Evolutionary conservation across 371 early-diverging fungal genomes (phyloP).

Genomic region (Cladochytrium tenue): DNA sequence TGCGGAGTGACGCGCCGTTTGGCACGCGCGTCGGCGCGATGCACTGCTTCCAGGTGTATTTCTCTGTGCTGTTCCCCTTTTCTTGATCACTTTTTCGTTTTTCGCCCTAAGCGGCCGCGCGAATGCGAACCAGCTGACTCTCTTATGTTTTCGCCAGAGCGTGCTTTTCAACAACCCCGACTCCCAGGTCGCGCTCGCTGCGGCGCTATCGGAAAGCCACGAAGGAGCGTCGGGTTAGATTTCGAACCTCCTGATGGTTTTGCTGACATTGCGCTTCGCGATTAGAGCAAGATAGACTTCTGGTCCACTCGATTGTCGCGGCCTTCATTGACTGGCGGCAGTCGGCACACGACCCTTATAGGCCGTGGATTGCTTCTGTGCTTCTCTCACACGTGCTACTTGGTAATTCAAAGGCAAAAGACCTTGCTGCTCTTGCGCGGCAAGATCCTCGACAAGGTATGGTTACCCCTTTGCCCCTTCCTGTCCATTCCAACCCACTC

Average conservation of each 20-base stretch:
- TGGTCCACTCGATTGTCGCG: constrained; percentile 79
- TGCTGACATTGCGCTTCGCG: neutral
- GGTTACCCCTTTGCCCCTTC: too few species aligned
- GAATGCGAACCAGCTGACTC: constrained; percentile 2
- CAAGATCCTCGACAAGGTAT: too few species aligned
- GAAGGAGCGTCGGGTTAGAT: too few species aligned
- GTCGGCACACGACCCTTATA: constrained; percentile 74
- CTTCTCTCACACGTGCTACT: constrained; percentile 76
- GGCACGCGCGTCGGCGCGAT: constrained; percentile 72
- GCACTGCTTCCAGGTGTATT: constrained; percentile 67
- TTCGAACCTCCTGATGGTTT: neutral
- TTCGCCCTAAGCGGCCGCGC: too few species aligned
- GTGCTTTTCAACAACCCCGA: constrained; percentile 79
- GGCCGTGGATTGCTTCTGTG: constrained; percentile 85
- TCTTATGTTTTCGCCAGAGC: constrained; percentile 25
- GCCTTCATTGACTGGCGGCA: constrained; percentile 77
- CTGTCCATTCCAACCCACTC: too few species aligned
- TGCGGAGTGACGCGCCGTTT: constrained; percentile 28
- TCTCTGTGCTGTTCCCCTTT: too few species aligned
- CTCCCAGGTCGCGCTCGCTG: constrained; percentile 80
- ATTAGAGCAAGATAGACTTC: constrained; percentile 63
- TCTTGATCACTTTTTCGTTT: too few species aligned
- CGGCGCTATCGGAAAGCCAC: too few species aligned
- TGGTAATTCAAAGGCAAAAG: constrained; percentile 73
- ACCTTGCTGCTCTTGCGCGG: constrained; percentile 70